Evolutionary conservation across 192 early-diverging fungal species (phyloP).

Genomic region (Coemansia biformis): DNA sequence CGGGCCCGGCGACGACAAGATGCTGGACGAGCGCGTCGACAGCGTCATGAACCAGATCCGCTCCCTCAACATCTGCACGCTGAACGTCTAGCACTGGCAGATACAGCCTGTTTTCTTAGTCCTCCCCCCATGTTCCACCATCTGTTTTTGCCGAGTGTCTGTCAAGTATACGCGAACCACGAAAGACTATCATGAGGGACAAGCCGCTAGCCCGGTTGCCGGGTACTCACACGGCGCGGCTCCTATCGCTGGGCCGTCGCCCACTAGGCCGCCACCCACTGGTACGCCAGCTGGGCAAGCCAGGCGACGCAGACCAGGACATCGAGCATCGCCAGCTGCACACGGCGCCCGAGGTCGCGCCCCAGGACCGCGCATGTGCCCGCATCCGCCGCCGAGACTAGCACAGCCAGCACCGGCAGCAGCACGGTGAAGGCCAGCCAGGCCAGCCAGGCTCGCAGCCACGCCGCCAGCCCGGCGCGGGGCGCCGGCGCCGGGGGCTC

Average conservation of each 20-base stretch:
- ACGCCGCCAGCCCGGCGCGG: background rate
- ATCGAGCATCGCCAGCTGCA: conserved; percentile 22
- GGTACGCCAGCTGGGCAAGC: conserved; percentile 4
- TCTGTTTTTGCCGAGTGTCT: no score
- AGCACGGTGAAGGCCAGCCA: conserved; percentile 19
- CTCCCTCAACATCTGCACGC: conserved; percentile 84
- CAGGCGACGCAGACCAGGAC: conserved; percentile 13
- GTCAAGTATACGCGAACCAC: no score
- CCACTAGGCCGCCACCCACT: background rate
- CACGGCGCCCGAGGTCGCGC: conserved; percentile 4
- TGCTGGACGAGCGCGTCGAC: conserved; percentile 70
- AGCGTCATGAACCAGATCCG: conserved; percentile 84
- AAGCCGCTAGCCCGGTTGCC: no score
- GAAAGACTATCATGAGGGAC: no score
- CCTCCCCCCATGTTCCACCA: no score
- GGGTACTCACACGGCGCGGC: no score
- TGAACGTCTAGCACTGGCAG: conserved; percentile 50
- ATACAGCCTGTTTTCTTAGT: no score
- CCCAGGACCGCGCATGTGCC: conserved; percentile 14
- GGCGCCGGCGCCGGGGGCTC: background rate
- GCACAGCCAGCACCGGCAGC: conserved; percentile 10
- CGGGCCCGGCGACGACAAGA: conserved; percentile 49
- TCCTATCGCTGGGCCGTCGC: no score
- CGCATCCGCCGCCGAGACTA: background rate
- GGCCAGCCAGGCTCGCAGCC: conserved; percentile 7